A percentile compares a stretch with the other conserved stretches of the same genome.
Conservation (phyloP, 305 asterid species). For the Coffea humblotiana region DNA sequence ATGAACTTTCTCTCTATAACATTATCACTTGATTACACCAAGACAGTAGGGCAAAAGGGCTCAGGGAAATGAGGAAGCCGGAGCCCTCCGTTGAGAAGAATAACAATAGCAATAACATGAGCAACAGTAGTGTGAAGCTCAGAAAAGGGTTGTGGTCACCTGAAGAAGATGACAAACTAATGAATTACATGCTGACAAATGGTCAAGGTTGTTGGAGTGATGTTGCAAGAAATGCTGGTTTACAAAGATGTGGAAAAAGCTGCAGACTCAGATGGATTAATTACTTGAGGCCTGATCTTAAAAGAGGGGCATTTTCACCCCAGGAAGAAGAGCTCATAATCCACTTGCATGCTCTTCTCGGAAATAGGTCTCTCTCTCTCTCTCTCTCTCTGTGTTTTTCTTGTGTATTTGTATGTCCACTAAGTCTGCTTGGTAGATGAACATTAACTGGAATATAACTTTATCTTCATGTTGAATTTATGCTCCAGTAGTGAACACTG, state of each 20-base stretch:
- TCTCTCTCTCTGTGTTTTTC: background rate
- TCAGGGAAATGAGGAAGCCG: slow-evolving; percentile 44
- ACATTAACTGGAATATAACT: too few relatives aligned
- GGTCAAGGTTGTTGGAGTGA: slow-evolving; percentile 74
- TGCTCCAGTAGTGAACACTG: background rate
- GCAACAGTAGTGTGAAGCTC: slow-evolving; percentile 29
- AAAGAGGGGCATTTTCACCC: slow-evolving; percentile 58
- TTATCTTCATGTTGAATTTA: background rate
- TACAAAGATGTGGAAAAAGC: slow-evolving; percentile 62
- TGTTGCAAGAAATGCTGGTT: slow-evolving; percentile 61
- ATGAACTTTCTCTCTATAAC: background rate
- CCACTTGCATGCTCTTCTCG: slow-evolving; percentile 60
- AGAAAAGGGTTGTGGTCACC: slow-evolving; percentile 70
- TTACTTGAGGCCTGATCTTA: slow-evolving; percentile 59
- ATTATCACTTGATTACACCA: slow-evolving; percentile 34
- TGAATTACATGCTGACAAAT: slow-evolving; percentile 52
- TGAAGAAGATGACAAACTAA: slow-evolving; percentile 57
- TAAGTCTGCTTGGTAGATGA: too few relatives aligned
- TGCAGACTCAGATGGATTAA: slow-evolving; percentile 65
- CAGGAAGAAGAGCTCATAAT: slow-evolving; percentile 63
- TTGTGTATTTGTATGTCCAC: too few relatives aligned
- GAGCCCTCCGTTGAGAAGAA: slow-evolving; percentile 27
- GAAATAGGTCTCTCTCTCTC: slow-evolving; percentile 41
- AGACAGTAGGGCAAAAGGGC: slow-evolving; percentile 37
- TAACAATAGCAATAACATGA: background rate